These are phyloP conservation scores for Pichia sp. DNA, from an alignment of 1,139 yeast species.

Conservation along the genomic window DNA sequence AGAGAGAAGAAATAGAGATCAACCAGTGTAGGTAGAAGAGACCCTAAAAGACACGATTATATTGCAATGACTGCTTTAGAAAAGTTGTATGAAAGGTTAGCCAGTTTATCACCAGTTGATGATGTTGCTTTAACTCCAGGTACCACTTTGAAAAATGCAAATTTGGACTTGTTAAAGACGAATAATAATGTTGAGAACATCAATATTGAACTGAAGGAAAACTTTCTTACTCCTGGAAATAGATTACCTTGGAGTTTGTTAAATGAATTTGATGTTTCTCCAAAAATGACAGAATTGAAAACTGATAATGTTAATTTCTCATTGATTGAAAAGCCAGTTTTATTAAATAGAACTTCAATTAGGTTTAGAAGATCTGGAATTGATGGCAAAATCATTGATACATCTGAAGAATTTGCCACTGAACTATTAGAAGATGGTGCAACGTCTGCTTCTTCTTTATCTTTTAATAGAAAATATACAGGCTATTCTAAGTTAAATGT, in stretches of 20 bases:
- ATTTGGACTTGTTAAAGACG: background rate
- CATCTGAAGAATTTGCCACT: constrained; percentile 52
- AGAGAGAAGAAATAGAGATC: background rate
- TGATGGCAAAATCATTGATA: constrained; percentile 57
- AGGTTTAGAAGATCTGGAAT: constrained; percentile 70
- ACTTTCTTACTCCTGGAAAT: constrained; percentile 43
- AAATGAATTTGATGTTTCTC: constrained; percentile 45
- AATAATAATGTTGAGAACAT: background rate
- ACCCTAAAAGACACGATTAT: background rate
- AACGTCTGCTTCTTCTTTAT: constrained; percentile 58
- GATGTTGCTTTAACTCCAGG: constrained; percentile 14
- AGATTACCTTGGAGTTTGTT: constrained; percentile 54
- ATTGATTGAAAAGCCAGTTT: constrained; percentile 45
- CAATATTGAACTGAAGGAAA: constrained; percentile 25
- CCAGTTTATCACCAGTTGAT: background rate
- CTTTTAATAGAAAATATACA: constrained; percentile 63
- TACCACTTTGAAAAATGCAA: background rate
- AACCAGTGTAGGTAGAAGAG: background rate
- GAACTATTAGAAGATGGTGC: constrained; percentile 31
- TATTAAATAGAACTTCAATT: constrained; percentile 49
- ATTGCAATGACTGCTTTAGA: background rate
- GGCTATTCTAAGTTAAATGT: constrained; percentile 51
- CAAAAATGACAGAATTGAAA: constrained; percentile 29
- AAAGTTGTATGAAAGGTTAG: background rate
- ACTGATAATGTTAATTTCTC: constrained; percentile 20